phyloP scores from a whole-genome alignment of 1,139 yeast species.

The Chernovozyma sophiae-reginae region DNA sequence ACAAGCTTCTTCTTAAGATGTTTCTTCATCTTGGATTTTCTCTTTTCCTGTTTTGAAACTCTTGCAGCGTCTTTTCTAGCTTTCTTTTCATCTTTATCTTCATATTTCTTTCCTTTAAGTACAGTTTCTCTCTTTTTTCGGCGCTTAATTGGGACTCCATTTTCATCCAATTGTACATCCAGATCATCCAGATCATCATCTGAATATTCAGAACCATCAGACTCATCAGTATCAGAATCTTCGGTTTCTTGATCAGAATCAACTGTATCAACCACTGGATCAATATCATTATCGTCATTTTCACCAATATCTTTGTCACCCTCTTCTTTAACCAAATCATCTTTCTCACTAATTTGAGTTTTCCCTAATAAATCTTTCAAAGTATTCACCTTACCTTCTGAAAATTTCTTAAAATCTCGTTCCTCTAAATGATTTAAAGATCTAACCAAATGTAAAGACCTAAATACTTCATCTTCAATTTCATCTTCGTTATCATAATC shows the following conservation, averaged over 20 bases:
- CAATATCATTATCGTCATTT: conserved; percentile 19
- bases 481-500: conserved; percentile 49
- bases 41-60: conserved; percentile 78
- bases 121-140: conserved; percentile 36
- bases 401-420: conserved; percentile 79
- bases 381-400: conserved; percentile 77
- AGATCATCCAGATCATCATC: conserved; percentile 21
- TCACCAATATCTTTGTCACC: conserved; percentile 12
- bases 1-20: conserved; percentile 79
- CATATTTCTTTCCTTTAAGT: conserved; percentile 69
- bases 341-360: conserved; percentile 17
- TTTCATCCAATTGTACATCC: conserved; percentile 10
- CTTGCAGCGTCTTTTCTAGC: conserved; percentile 81
- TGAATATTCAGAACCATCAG: conserved; percentile 24
- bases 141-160: conserved; percentile 12
- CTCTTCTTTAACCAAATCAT: conserved; percentile 14
- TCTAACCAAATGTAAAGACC: conserved; percentile 82
- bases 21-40: conserved; percentile 89
- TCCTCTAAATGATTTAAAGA: conserved; percentile 73
- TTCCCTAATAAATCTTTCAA: conserved; percentile 58
- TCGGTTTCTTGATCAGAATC: conserved; percentile 19
- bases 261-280: conserved; percentile 23
- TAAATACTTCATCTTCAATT: conserved; percentile 74
- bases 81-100: conserved; percentile 81
- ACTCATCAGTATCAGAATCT: conserved; percentile 31